A percentile compares a stretch with the other conserved stretches of the same genome.
These are phyloP conservation scores for Fomitopsis pinicola DNA, from an alignment of 1,284 basidiomycete species.

Conservation along the genomic window DNA sequence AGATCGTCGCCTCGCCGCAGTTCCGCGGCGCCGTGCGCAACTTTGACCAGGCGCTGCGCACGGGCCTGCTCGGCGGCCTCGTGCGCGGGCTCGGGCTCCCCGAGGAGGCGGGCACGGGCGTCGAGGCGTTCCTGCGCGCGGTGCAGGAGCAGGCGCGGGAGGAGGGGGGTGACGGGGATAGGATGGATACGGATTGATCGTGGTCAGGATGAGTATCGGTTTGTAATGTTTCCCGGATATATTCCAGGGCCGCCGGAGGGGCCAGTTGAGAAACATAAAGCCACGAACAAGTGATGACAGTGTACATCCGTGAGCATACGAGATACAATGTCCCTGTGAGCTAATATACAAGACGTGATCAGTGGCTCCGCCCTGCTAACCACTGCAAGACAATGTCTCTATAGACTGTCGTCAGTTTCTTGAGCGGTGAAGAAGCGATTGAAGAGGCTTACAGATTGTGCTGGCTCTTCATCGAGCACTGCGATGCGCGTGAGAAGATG, in stretches of 20 bases:
- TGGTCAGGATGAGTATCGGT: neutral
- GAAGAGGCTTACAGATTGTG: slow-evolving; percentile 72
- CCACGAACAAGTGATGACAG: neutral
- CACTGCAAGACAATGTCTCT: slow-evolving; percentile 76
- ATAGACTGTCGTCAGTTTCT: neutral
- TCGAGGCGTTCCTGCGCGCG: slow-evolving; percentile 69
- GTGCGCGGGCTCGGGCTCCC: slow-evolving; percentile 74
- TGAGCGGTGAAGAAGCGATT: neutral
- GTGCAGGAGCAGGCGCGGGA: slow-evolving; percentile 69
- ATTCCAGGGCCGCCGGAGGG: no score
- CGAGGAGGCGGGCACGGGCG: slow-evolving; percentile 70
- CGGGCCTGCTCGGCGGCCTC: slow-evolving; percentile 66
- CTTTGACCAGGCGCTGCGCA: slow-evolving; percentile 74
- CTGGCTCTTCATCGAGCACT: slow-evolving; percentile 94
- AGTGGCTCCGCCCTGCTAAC: slow-evolving; percentile 64
- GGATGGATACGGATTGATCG: slow-evolving; percentile 58
- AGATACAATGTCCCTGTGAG: slow-evolving; percentile 6
- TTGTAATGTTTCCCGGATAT: neutral
- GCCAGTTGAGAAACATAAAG: no score
- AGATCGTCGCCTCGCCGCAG: slow-evolving; percentile 51
- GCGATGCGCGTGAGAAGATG: neutral
- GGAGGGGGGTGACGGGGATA: slow-evolving; percentile 37
- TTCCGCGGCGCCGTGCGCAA: slow-evolving; percentile 60
- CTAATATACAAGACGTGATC: slow-evolving; percentile 8
- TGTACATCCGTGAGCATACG: slow-evolving; percentile 2